Evolutionary conservation across 371 early-diverging fungal species (phyloP).

Genomic region (Smittium culicis): DNA sequence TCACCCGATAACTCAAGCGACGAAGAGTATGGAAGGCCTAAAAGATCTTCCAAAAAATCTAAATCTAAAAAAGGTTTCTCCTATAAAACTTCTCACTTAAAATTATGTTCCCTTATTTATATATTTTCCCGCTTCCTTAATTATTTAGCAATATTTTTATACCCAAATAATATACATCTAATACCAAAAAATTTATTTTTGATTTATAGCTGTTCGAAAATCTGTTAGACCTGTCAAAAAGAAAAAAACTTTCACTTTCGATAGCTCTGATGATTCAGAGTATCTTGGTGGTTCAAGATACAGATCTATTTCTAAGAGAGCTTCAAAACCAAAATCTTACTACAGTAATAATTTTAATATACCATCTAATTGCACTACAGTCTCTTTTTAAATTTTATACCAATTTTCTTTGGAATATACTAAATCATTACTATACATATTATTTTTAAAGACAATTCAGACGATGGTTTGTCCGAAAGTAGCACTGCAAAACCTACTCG

Average conservation of each 20-base stretch:
- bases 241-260: slow-evolving; percentile 1
- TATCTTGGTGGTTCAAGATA: neutral
- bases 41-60: slow-evolving; percentile 9
- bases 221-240: neutral
- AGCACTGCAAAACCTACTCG: slow-evolving; percentile 1
- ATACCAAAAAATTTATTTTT: too few relatives aligned
- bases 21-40: slow-evolving; percentile 12
- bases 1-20: slow-evolving; percentile 11
- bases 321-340: too few relatives aligned
- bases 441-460: slow-evolving; percentile 2
- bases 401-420: neutral
- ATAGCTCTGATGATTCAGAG: slow-evolving; percentile 12
- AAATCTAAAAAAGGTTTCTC: slow-evolving; percentile 1
- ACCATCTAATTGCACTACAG: neutral
- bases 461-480: neutral
- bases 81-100: neutral
- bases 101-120: neutral
- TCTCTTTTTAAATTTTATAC: neutral
- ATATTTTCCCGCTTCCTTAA: too few relatives aligned
- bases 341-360: too few relatives aligned
- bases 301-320: neutral
- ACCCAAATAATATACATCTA: too few relatives aligned
- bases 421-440: too few relatives aligned
- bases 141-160: too few relatives aligned
- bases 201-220: neutral